phyloP scores from a whole-genome alignment of 2,329 filamentous ascomycete species.

The Xylariaceae sp. region DNA sequence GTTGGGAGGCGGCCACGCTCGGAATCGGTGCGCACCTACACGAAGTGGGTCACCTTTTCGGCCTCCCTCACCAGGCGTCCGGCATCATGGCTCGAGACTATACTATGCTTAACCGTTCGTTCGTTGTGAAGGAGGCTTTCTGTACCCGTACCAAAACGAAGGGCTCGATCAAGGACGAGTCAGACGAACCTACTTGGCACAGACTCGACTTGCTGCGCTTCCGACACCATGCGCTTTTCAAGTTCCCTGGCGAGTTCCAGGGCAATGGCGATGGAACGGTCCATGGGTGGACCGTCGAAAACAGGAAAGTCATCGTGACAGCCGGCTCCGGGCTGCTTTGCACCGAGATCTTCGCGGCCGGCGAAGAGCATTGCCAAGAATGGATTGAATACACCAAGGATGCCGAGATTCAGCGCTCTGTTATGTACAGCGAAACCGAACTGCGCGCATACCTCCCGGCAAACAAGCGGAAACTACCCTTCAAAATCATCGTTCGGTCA shows the following conservation, averaged over 20 bases:
- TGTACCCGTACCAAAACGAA: constrained; percentile 83
- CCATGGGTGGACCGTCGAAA: constrained; percentile 82
- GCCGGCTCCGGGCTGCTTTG: constrained; percentile 81
- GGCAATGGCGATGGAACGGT: constrained; percentile 69
- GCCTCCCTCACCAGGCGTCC: constrained; percentile 82
- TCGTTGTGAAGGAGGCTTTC: constrained; percentile 77
- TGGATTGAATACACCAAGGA: constrained; percentile 79
- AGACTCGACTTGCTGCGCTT: constrained; percentile 85
- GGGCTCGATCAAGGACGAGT: constrained; percentile 69
- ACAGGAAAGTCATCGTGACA: constrained; percentile 70
- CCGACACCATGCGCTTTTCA: constrained; percentile 86
- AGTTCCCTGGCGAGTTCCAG: constrained; percentile 70
- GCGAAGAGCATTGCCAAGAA: constrained; percentile 74
- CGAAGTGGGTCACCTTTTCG: constrained; percentile 86
- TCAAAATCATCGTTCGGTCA: constrained; percentile 74
- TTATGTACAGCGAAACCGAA: constrained; percentile 72
- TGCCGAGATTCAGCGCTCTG: constrained; percentile 64
- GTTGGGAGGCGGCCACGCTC: constrained; percentile 93
- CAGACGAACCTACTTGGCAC: constrained; percentile 90
- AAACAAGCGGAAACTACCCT: constrained; percentile 65
- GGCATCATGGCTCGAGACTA: constrained; percentile 95
- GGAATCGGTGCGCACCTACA: constrained; percentile 92
- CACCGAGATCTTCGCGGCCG: constrained; percentile 76
- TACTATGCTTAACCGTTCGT: constrained; percentile 77
- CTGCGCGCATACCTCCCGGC: constrained; percentile 70